Percentiles rank a stretch among this genome's conserved stretches.
Conservation (phyloP, 2,329 filamentous ascomycete genomes). For the Pseudogymnoascus sp. region DNA sequence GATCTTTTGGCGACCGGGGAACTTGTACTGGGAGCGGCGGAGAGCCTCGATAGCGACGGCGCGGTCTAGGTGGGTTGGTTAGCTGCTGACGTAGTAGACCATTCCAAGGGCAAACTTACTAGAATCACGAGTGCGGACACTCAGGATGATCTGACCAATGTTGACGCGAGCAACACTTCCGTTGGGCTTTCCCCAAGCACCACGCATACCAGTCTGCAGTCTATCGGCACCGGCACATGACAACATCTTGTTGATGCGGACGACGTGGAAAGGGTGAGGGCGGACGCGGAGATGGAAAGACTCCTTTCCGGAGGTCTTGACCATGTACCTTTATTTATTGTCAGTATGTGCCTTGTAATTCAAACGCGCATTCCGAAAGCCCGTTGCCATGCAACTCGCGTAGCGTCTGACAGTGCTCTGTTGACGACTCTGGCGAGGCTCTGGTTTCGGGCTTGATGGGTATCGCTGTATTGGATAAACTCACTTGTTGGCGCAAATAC, state of each 20-base stretch:
- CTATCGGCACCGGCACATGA: conserved; percentile 99
- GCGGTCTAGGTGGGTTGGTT: conserved; percentile 50
- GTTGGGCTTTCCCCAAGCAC: conserved; percentile 99
- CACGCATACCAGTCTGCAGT: conserved; percentile 99
- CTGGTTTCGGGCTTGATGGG: neutral
- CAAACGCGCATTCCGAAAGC: neutral
- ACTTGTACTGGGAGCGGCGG: conserved; percentile 98
- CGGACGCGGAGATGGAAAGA: conserved; percentile 70
- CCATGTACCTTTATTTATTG: conserved; percentile 44
- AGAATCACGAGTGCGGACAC: conserved; percentile 88
- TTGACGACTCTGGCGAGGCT: neutral
- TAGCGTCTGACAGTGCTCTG: neutral
- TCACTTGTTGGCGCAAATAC: conserved; percentile 99
- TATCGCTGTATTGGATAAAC: conserved; percentile 17
- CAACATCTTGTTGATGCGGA: conserved; percentile 99
- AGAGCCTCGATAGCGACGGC: conserved; percentile 90
- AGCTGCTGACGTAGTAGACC: neutral
- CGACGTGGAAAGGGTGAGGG: conserved; percentile 98
- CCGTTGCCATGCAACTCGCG: neutral
- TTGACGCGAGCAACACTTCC: conserved; percentile 98
- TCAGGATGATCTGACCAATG: conserved; percentile 99
- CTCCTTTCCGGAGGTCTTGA: conserved; percentile 68
- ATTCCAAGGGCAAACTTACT: conserved; percentile 10
- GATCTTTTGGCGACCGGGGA: conserved; percentile 99
- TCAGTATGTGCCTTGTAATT: conserved; percentile 1